Base-by-base conservation (phyloP, 2,329 filamentous ascomycete species). In the Pseudogymnoascus sp. region DNA sequence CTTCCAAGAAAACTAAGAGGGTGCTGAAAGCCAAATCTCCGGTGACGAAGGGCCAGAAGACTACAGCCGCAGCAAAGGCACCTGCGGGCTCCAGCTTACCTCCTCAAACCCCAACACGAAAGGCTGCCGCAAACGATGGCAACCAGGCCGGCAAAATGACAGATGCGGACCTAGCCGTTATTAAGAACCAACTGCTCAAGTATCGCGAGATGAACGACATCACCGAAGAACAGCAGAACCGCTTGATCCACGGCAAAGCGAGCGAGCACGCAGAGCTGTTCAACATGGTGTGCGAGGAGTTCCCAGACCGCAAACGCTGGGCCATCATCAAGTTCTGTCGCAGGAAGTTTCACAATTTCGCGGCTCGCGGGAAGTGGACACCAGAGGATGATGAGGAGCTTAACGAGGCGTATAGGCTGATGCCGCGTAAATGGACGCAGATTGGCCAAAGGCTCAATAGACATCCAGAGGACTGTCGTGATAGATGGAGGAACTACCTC, bases 401-500 rank as follows among this genome's bases (percentile, higher is more conserved):
- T 5, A 73, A 69, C 4, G 64, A 74, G 1, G 71, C 83, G 64
- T 72, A n/a, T 71, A 81, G 58, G 78, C 79, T 24, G 50, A 33
- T 33, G 47, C 58, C 64, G 61, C 78, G 76, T 13, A 81, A 84
- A 63, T 92, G 87, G 85, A 78, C 79, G 9, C 66, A 77, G 29
- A 87, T 92, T 65, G 83, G 79, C 0, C 75, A 78, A n/a, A 66
- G 82, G 21, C 80, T 89, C 65, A 85, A 85, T 64, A 84, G 89
- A 5, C 81, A 84, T 39, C 78, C 82, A 0, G 81, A 84, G 63
- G 87, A 90, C 69, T 79, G 86, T 60, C 81, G 87, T 59, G 87
- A 90, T 70, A 84, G 88, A 3, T 89, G 86, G 77, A 79, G 85
- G 39, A 88, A 90, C 67, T 85, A 87, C 67, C 74, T 88, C 21